Percentiles rank a stretch among this genome's conserved stretches.
These are phyloP conservation scores for Dryas drummondii DNA, from an alignment of 306 rosid genomes.

Conservation along the genomic window DNA sequence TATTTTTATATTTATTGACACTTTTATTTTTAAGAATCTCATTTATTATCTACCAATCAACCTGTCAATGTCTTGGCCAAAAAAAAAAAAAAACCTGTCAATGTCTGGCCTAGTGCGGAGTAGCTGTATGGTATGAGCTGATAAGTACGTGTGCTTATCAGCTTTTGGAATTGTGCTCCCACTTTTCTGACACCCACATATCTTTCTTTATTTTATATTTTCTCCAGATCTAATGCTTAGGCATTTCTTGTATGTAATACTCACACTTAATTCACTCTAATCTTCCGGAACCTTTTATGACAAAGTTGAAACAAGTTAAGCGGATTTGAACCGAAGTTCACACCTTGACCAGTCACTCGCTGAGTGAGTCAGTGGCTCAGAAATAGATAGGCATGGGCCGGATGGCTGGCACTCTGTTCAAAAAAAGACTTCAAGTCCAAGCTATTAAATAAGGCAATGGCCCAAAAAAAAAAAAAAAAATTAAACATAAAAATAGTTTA, in stretches of 20 bases:
- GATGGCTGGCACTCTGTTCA: background rate
- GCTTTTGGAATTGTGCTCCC: slow-evolving; percentile 5
- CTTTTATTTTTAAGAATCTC: slow-evolving; percentile 6
- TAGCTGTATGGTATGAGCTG: slow-evolving; percentile 26
- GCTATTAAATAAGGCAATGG: background rate
- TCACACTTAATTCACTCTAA: background rate
- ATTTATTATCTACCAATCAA: slow-evolving; percentile 9
- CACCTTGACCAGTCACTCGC: background rate
- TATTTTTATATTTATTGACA: background rate
- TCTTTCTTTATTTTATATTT: background rate
- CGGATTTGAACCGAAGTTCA: background rate
- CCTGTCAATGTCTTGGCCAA: slow-evolving; percentile 20
- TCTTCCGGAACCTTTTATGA: no score
- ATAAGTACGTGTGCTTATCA: background rate
- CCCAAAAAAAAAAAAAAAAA: no score
- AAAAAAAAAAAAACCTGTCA: no score
- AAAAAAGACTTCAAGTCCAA: background rate
- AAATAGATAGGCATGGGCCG: background rate
- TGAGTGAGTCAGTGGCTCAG: background rate
- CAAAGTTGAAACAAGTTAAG: background rate
- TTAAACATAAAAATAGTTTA: no score
- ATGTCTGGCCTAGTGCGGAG: slow-evolving; percentile 25
- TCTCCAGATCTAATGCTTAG: background rate
- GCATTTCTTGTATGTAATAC: background rate
- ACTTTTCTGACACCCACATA: slow-evolving; percentile 20